phyloP scores from a whole-genome alignment of 805 yeast species.

The Kluyveromyces dobzhanskii region DNA sequence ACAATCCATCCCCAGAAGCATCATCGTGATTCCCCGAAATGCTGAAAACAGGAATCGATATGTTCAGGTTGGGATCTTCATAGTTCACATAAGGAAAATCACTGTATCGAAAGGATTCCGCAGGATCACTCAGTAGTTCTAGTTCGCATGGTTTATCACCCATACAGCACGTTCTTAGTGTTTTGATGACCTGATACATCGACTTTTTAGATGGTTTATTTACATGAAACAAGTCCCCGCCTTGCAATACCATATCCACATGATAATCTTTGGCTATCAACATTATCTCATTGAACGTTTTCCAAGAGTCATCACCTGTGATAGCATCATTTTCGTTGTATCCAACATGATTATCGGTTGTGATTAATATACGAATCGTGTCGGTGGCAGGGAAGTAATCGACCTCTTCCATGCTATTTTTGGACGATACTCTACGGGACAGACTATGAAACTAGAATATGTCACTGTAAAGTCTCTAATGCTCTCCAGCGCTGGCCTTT shows the following conservation, averaged over 20 bases:
- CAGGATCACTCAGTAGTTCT: slow-evolving; percentile 75
- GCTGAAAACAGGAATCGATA: slow-evolving; percentile 83
- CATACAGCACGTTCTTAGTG: slow-evolving; percentile 63
- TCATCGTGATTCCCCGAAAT: slow-evolving; percentile 97
- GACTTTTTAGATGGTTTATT: slow-evolving; percentile 86
- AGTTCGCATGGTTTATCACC: slow-evolving; percentile 85
- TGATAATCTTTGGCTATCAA: slow-evolving; percentile 57
- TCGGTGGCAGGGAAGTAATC: slow-evolving; percentile 33
- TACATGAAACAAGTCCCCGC: slow-evolving; percentile 88
- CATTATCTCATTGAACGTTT: slow-evolving; percentile 78
- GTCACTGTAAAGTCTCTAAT: too few relatives aligned
- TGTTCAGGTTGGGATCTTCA: slow-evolving; percentile 84
- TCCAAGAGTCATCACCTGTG: slow-evolving; percentile 84
- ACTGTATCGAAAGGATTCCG: slow-evolving; percentile 44
- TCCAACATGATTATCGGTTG: slow-evolving; percentile 97
- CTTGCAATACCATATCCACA: slow-evolving; percentile 84
- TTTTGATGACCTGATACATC: slow-evolving; percentile 69
- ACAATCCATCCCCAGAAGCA: slow-evolving; percentile 75
- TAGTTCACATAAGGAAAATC: slow-evolving; percentile 71
- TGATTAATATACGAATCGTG: slow-evolving; percentile 68
- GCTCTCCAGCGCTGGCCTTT: too few relatives aligned
- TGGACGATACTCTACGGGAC: too few relatives aligned
- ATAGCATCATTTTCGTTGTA: slow-evolving; percentile 84
- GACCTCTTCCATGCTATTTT: slow-evolving; percentile 2
- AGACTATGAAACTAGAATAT: too few relatives aligned